Percentiles rank a stretch among this genome's conserved stretches.
Conservation (phyloP, 2,329 filamentous ascomycete species). For the Aspergillus aculeatus region DNA sequence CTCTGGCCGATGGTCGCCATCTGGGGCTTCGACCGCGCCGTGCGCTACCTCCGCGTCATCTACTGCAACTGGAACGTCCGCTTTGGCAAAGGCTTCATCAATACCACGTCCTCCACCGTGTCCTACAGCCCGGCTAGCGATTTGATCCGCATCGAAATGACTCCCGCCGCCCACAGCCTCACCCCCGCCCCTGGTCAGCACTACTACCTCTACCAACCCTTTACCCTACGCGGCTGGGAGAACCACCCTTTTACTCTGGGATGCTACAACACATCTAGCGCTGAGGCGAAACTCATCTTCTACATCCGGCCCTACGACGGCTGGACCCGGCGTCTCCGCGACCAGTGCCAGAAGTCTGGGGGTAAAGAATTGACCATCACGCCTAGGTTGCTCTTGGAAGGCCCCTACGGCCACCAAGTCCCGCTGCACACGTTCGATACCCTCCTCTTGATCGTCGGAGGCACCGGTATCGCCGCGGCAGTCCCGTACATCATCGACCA, state of each 20-base stretch:
- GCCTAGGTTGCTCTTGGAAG: slow-evolving; percentile 38
- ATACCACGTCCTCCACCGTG: background rate
- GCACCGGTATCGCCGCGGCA: slow-evolving; percentile 39
- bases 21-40: slow-evolving; percentile 48
- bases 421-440: slow-evolving; percentile 48
- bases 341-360: slow-evolving; percentile 38
- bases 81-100: background rate
- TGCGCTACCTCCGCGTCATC: slow-evolving; percentile 30
- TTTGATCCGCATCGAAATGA: background rate
- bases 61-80: slow-evolving; percentile 40
- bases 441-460: slow-evolving; percentile 45
- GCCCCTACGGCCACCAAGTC: slow-evolving; percentile 46
- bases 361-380: slow-evolving; percentile 42
- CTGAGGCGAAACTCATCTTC: slow-evolving; percentile 15
- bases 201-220: slow-evolving; percentile 49
- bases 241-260: slow-evolving; percentile 50
- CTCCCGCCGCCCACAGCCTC: background rate
- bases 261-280: slow-evolving; percentile 34
- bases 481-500: slow-evolving; percentile 29
- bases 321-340: slow-evolving; percentile 1
- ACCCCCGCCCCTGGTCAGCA: slow-evolving; percentile 37
- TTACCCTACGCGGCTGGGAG: slow-evolving; percentile 43
- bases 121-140: background rate
- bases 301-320: slow-evolving; percentile 34
- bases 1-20: slow-evolving; percentile 49